Conservation (phyloP, 2,329 filamentous ascomycete species). For the Fusarium sororula region DNA sequence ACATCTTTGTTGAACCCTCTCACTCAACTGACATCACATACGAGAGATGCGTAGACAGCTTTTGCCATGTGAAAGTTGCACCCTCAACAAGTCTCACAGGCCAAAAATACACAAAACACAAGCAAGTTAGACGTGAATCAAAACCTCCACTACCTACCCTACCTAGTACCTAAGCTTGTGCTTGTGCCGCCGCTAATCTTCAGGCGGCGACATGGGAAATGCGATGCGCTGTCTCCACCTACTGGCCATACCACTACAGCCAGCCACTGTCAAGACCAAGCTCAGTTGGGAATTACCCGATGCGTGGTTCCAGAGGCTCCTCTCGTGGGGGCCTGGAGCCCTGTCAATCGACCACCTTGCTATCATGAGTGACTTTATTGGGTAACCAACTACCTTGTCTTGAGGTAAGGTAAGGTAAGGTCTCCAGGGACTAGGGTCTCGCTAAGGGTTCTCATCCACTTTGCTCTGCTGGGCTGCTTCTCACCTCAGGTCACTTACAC, state of each 20-base stretch:
- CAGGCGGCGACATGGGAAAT: conserved; percentile 22
- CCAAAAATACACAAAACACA: conserved; percentile 10
- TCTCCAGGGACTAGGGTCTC: conserved; percentile 9
- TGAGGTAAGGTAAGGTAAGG: neutral
- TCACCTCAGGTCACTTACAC: conserved; percentile 19
- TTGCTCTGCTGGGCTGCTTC: neutral
- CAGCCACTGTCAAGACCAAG: conserved; percentile 32
- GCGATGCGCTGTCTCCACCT: conserved; percentile 30
- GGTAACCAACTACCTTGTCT: conserved; percentile 14
- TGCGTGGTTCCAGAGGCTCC: conserved; percentile 20
- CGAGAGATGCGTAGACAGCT: neutral
- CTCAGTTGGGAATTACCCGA: conserved; percentile 37
- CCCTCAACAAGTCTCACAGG: conserved; percentile 31
- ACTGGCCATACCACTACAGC: neutral
- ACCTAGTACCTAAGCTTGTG: neutral
- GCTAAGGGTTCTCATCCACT: conserved; percentile 6
- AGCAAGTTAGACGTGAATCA: neutral
- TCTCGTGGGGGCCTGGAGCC: conserved; percentile 40
- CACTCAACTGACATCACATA: conserved; percentile 1
- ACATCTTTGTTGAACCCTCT: conserved; percentile 1
- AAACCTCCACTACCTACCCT: neutral
- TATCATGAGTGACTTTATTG: conserved; percentile 42
- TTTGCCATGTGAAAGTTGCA: conserved; percentile 11
- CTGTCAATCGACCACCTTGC: conserved; percentile 43
- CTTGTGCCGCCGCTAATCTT: conserved; percentile 1